Conservation (phyloP, 495 filamentous ascomycete genomes). For the Penicillium roqueforti region DNA sequence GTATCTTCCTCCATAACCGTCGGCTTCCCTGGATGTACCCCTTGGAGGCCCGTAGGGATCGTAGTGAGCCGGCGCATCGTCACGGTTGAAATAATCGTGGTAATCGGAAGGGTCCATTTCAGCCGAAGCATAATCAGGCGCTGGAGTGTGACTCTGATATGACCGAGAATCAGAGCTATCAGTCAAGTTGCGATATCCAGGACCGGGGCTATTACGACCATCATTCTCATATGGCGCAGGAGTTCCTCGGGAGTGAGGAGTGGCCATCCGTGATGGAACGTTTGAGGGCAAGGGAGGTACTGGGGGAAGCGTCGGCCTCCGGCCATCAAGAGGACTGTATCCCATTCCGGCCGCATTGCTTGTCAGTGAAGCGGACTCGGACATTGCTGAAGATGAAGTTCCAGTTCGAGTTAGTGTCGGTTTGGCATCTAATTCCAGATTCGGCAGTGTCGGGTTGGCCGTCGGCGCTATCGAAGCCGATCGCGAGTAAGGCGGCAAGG, state of each 20-base stretch:
- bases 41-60: constrained; percentile 7
- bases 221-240: constrained; percentile 12
- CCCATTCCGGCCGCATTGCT: constrained; percentile 22
- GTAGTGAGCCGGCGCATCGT: constrained; percentile 2
- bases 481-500: constrained; percentile 48
- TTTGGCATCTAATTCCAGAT: constrained; percentile 23
- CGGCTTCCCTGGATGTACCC: background rate
- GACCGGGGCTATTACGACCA: background rate
- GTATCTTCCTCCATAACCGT: constrained; percentile 4
- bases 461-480: constrained; percentile 12
- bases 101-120: background rate
- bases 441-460: constrained; percentile 22
- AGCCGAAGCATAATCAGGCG: constrained; percentile 15
- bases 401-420: constrained; percentile 20
- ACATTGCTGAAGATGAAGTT: constrained; percentile 23
- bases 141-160: constrained; percentile 14
- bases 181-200: constrained; percentile 18
- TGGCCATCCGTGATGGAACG: constrained; percentile 9
- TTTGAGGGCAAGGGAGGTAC: constrained; percentile 21
- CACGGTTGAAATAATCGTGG: constrained; percentile 7
- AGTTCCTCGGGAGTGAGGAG: constrained; percentile 10
- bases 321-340: constrained; percentile 23
- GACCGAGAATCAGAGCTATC: constrained; percentile 7
- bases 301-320: constrained; percentile 17
- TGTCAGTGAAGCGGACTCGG: constrained; percentile 23